Conservation (phyloP, 495 filamentous ascomycete species). For the Xanthoparmelia taractica region DNA sequence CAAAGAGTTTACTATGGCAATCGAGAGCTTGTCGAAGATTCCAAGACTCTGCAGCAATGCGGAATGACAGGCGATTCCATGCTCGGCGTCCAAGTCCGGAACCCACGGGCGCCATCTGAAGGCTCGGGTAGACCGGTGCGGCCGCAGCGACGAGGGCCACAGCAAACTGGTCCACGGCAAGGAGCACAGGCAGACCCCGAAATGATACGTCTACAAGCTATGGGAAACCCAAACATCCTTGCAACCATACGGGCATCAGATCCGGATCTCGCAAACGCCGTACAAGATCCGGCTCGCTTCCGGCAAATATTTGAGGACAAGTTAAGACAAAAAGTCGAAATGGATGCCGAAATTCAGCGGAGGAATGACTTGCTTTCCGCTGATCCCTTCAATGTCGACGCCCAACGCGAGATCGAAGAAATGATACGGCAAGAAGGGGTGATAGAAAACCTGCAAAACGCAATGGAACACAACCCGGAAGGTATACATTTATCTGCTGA, state of each 20-base stretch:
- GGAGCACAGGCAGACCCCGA: slow-evolving; percentile 60
- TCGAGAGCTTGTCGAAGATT: slow-evolving; percentile 64
- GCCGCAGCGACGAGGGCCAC: slow-evolving; percentile 16
- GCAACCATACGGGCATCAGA: slow-evolving; percentile 58
- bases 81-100: slow-evolving; percentile 71
- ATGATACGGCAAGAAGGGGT: slow-evolving; percentile 91
- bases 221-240: slow-evolving; percentile 67
- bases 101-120: slow-evolving; percentile 16
- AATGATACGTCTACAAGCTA: slow-evolving; percentile 69
- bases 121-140: slow-evolving; percentile 8
- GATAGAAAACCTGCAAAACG: slow-evolving; percentile 88
- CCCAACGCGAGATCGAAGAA: slow-evolving; percentile 89
- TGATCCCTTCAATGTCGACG: slow-evolving; percentile 85
- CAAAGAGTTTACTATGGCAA: slow-evolving; percentile 81
- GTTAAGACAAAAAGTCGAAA: slow-evolving; percentile 58
- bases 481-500: slow-evolving; percentile 45
- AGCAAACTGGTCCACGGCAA: slow-evolving; percentile 22
- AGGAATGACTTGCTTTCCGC: slow-evolving; percentile 74
- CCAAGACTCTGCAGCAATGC: slow-evolving; percentile 72
- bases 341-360: slow-evolving; percentile 66
- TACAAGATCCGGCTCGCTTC: slow-evolving; percentile 74
- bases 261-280: slow-evolving; percentile 65
- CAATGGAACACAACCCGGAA: slow-evolving; percentile 94
- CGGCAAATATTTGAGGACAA: slow-evolving; percentile 57
- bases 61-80: slow-evolving; percentile 85